Evolutionary conservation across 2,329 filamentous ascomycete species (phyloP), one percentile per base, ranked within the genome.

Genomic region (Beauveria caledonica): DNA sequence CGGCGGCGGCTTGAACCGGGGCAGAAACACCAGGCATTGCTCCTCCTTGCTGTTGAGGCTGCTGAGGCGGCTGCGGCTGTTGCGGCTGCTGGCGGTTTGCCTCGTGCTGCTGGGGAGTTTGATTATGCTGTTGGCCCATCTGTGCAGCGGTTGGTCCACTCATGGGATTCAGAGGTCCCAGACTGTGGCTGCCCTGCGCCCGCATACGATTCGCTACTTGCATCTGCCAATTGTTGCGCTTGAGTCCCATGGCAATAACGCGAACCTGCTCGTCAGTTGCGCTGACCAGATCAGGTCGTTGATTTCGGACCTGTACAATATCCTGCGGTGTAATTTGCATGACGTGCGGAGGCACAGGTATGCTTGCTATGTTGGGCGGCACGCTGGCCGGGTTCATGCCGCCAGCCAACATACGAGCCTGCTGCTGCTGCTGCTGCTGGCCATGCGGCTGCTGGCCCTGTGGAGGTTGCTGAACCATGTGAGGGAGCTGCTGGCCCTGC

Each of bases 41-140:
- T 8, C 68, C 5, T 49, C 66, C 60, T 21, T 72, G 70, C 13
- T 69, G 66, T 53, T 71, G 73, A 4, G 71, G 72, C n/a, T 36
- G 42, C 42, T 76, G 74, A 4, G 71, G 25, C 25, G 25, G 25
- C 27, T 29, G 27, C 10, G 71, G 72, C n/a, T 36, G 42, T 40
- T 76, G 74, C 3, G 71, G 70, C 53, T 74, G 72, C 73, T 66
- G 71, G 74, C 58, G 65, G 70, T 69, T 78, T 33, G 27, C 25
- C 48, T 52, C 29, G 17, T 62, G 64, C 23, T 63, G 67, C 4
- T 63, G 63, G 10, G 60, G 63, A n/a, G 58, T 60, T 17, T 61
- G 62, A 19, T 63, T 63, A 44, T 62, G 64, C 25, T 62, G 64
- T 3, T 61, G 64, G 5, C 52, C 63, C 51, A 54, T 61, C 53